Evolutionary conservation across 345 rosid species (phyloP).

Genomic region (Aethionema arabicum): DNA sequence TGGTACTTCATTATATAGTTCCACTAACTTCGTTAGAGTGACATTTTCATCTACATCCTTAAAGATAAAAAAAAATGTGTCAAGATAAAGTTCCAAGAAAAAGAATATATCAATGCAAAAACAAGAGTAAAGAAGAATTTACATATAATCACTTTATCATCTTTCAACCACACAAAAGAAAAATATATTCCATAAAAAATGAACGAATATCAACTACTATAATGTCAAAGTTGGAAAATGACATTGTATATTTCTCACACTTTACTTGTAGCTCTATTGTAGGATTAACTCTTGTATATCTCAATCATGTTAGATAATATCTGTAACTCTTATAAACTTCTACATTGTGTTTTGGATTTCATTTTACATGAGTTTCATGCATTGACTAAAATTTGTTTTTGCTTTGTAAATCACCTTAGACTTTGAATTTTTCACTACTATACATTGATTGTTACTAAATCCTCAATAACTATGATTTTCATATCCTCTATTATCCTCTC

Average conservation of each 20-base stretch:
- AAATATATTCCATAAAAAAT: slow-evolving; percentile 32
- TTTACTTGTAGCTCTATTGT: slow-evolving; percentile 25
- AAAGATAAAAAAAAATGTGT: slow-evolving; percentile 18
- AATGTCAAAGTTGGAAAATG: slow-evolving; percentile 49
- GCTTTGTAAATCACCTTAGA: no score
- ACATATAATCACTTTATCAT: slow-evolving; percentile 27
- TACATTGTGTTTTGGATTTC: no score
- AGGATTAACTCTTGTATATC: background rate
- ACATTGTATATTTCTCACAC: slow-evolving; percentile 35
- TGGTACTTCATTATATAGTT: no score
- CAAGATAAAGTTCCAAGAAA: background rate
- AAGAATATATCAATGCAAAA: background rate
- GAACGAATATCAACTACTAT: slow-evolving; percentile 40
- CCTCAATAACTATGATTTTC: no score
- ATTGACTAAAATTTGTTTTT: no score
- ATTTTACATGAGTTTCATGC: no score
- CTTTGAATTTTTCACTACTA: no score
- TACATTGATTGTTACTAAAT: no score
- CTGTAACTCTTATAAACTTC: slow-evolving; percentile 28
- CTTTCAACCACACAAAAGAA: slow-evolving; percentile 47
- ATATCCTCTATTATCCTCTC: no score
- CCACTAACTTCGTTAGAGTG: no score
- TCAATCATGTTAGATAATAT: slow-evolving; percentile 22
- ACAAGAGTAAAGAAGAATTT: slow-evolving; percentile 14
- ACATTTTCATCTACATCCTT: slow-evolving; percentile 36